Evolutionary conservation across 129 eudicot species (phyloP).

Genomic region (Smallanthus sonchifolius): DNA sequence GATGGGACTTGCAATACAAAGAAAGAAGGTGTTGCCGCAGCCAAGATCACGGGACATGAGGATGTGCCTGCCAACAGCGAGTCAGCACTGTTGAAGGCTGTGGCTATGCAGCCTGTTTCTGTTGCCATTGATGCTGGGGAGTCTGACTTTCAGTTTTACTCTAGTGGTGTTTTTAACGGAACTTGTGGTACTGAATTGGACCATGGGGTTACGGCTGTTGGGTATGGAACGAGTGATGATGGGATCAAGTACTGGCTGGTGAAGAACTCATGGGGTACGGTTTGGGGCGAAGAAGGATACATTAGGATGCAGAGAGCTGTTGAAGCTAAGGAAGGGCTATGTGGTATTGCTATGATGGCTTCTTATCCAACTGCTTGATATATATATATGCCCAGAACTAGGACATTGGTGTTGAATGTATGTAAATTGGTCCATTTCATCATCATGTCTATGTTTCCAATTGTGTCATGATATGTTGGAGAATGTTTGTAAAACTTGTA

Average conservation of each 20-base stretch:
- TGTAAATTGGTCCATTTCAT: not conserved
- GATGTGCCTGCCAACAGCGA: constrained; percentile 53
- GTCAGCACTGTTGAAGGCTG: constrained; percentile 55
- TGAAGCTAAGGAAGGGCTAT: constrained; percentile 19
- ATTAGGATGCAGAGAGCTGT: constrained; percentile 20
- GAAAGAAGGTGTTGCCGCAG: not conserved
- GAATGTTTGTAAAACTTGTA: not conserved
- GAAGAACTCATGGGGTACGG: constrained; percentile 15
- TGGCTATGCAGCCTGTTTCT: constrained; percentile 54
- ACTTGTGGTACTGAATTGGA: constrained; percentile 8
- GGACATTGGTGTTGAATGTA: not conserved
- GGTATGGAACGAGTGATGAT: constrained; percentile 12
- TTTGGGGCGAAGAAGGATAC: constrained; percentile 26
- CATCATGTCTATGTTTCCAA: not conserved
- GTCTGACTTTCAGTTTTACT: constrained; percentile 58
- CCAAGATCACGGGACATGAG: constrained; percentile 41
- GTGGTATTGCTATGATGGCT: constrained; percentile 23
- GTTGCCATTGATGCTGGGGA: constrained; percentile 68
- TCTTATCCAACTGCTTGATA: constrained; percentile 17
- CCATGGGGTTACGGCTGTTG: constrained; percentile 14
- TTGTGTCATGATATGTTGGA: not conserved
- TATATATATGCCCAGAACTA: not conserved
- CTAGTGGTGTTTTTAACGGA: constrained; percentile 15
- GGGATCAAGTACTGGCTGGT: not conserved
- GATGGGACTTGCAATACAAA: constrained; percentile 27